These are phyloP conservation scores for Teunomyces panamensis DNA, from an alignment of 805 yeast species.

Conservation along the genomic window DNA sequence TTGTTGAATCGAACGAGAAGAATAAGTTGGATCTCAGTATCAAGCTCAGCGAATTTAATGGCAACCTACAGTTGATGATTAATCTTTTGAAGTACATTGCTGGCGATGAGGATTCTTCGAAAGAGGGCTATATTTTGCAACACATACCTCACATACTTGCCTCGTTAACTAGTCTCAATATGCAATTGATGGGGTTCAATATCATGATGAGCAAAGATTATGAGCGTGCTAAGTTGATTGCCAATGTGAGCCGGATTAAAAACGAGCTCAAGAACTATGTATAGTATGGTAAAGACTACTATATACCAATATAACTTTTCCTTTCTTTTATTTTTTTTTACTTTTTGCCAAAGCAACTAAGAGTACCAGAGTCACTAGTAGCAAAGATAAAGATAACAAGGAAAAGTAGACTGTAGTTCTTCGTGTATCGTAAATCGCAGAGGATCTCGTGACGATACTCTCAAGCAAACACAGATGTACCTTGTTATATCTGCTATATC, in stretches of 20 bases:
- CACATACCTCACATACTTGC: neutral
- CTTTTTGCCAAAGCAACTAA: no score
- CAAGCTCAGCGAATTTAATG: constrained; percentile 29
- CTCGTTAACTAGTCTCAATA: constrained; percentile 14
- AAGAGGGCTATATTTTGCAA: neutral
- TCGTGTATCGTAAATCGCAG: no score
- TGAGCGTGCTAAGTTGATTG: constrained; percentile 9
- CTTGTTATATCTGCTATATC: no score
- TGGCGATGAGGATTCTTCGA: constrained; percentile 6
- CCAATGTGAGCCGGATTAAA: constrained; percentile 5
- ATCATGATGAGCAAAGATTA: constrained; percentile 14
- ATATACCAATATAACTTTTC: no score
- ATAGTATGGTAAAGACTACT: neutral
- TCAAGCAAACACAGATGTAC: no score
- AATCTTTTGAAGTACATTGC: constrained; percentile 29
- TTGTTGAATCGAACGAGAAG: constrained; percentile 11
- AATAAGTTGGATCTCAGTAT: constrained; percentile 16
- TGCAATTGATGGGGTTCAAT: constrained; percentile 18
- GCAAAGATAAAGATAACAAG: no score
- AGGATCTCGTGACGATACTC: no score
- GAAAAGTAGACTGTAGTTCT: no score
- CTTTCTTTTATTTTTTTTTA: no score
- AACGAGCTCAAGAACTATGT: neutral
- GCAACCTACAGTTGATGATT: constrained; percentile 30
- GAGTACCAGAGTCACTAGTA: no score